Evolutionary conservation across 2,329 filamentous ascomycete species (phyloP), one percentile per base, ranked within the genome.

Genomic region (Thermothelomyces thermophilus): DNA sequence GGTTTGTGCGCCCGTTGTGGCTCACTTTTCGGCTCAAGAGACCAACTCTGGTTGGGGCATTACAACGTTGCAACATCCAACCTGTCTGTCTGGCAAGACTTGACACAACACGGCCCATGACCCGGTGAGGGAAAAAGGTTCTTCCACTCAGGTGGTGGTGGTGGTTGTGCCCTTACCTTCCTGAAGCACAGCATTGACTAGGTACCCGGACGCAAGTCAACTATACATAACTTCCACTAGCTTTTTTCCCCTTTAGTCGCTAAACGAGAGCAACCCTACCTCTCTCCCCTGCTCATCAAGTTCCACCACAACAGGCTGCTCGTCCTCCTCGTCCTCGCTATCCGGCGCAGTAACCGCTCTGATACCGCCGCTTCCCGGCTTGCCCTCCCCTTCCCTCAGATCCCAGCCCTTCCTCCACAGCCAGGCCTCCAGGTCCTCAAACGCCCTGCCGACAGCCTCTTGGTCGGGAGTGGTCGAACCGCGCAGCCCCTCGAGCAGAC

Each of bases 351-450:
- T 20, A 10, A 17, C 28, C 10, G 65, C 46, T n/a, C 62, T 58
- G 74, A 72, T 2, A 71, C 61, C 46, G 74, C 69, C 75, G n/a
- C 22, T 22, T 8, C 13, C 26, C 17, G 7, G 13, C 35, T n/a
- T 24, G 13, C 17, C 8, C 19, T 34, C 76, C 69, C 7, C 67
- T 14, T n/a, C n/a, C n/a, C 70, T 62, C 11, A 83, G 62, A 47
- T 83, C 76, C 80, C 80, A 83, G 3, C 73, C 77, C 41, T 66
- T 66, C 41, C 65, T 67, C 68, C 67, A 69, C 3, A 77, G 61
- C 65, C 70, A 75, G 6, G 66, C 63, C 57, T 76, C 74, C 2
- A 82, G 64, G 4, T 68, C 68, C 1, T 66, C 65, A 58, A 82
- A 80, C 3, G 74, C 73, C 5, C 67, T 65, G 13, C 70, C 69